Evolutionary conservation across 2,329 filamentous ascomycete species (phyloP).

Genomic region (Hypoxylon sp.): DNA sequence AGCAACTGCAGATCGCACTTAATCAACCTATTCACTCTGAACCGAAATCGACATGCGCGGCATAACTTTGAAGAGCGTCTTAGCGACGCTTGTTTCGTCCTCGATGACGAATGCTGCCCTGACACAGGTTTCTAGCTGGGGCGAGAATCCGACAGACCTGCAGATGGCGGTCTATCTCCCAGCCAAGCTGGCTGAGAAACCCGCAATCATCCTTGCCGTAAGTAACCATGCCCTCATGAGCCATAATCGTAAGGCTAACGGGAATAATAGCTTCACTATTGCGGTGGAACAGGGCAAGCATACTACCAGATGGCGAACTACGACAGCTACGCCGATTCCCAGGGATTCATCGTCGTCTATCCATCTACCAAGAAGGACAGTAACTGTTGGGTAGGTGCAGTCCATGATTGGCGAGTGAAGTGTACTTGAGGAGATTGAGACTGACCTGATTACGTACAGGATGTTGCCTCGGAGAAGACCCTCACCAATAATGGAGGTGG

Average conservation of each 20-base stretch:
- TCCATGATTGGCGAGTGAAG: too few species aligned
- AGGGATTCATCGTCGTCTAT: conserved; percentile 39
- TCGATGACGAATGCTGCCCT: conserved; percentile 28
- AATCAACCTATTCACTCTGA: too few species aligned
- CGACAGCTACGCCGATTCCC: conserved; percentile 27
- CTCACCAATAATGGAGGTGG: conserved; percentile 37
- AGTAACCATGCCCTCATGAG: too few species aligned
- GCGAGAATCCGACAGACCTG: conserved; percentile 36
- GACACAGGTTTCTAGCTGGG: conserved; percentile 27
- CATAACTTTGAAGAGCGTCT: conserved; percentile 2
- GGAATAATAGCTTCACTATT: conserved; percentile 33
- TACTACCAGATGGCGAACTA: conserved; percentile 35
- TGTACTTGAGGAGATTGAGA: too few species aligned
- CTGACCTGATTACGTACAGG: too few species aligned
- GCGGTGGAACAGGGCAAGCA: conserved; percentile 27
- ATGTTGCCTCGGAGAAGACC: conserved; percentile 31
- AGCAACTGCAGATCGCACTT: too few species aligned
- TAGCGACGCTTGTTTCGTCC: conserved; percentile 16
- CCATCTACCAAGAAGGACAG: conserved; percentile 35
- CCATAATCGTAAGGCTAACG: neutral
- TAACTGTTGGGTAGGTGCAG: conserved; percentile 34
- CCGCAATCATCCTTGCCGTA: conserved; percentile 37
- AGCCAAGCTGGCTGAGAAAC: conserved; percentile 19
- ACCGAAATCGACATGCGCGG: conserved; percentile 26
- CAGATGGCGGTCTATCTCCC: conserved; percentile 34